These are phyloP conservation scores for Arthrobotrys pseudoclavata DNA, from an alignment of 2,329 filamentous ascomycete genomes.

Conservation along the genomic window DNA sequence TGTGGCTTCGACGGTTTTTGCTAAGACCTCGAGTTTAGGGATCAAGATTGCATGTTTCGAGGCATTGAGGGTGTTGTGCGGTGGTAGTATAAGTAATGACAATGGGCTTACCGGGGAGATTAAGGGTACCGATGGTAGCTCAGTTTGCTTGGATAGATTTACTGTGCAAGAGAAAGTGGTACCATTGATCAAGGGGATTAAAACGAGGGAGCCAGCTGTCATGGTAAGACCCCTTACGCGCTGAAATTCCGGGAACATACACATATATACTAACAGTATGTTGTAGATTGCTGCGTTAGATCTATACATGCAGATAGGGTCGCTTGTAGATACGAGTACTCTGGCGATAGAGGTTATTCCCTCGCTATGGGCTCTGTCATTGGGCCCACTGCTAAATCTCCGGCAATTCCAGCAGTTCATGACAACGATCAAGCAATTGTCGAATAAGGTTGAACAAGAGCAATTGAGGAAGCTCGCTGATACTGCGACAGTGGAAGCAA, in stretches of 20 bases:
- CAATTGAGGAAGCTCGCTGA: conserved; percentile 91
- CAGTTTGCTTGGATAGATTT: conserved; percentile 92
- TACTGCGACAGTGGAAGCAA: conserved; percentile 71
- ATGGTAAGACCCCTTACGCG: conserved; percentile 71
- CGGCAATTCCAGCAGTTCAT: conserved; percentile 92
- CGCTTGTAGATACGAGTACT: conserved; percentile 87
- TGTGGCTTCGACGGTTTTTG: conserved; percentile 89
- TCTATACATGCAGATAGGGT: conserved; percentile 85
- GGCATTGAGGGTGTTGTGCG: conserved; percentile 89
- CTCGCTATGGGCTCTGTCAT: conserved; percentile 88
- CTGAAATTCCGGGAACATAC: background rate
- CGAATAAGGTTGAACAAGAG: conserved; percentile 85
- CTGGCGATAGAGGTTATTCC: conserved; percentile 92
- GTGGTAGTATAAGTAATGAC: conserved; percentile 73
- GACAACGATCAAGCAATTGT: conserved; percentile 85
- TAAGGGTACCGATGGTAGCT: conserved; percentile 75
- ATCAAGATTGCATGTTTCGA: conserved; percentile 95
- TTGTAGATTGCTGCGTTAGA: conserved; percentile 80
- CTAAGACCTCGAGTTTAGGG: conserved; percentile 89
- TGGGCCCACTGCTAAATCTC: conserved; percentile 89
- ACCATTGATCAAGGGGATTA: conserved; percentile 89
- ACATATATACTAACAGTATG: conserved; percentile 8
- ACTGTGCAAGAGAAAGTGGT: conserved; percentile 98
- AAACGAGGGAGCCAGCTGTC: conserved; percentile 96
- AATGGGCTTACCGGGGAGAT: conserved; percentile 62